Base-by-base conservation (phyloP, 768 basidiomycete species). In the Calocybe indica region DNA sequence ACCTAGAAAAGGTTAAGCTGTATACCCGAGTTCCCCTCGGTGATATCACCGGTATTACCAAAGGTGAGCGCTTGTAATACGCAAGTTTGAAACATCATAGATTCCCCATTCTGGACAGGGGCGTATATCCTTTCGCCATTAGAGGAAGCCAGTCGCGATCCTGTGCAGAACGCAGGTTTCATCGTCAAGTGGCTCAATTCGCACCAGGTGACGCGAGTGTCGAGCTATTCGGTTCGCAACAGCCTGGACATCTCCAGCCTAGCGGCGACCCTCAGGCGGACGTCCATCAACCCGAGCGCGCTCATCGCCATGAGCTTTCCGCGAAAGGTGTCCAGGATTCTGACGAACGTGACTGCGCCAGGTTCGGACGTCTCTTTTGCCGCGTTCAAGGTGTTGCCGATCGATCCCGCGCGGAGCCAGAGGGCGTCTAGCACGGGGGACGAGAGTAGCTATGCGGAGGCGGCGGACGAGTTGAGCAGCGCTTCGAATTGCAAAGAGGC, bases 81-180 rank as follows among this genome's bases (percentile, higher is more conserved):
- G 2, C n/a, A 32, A 32, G 31, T 28, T 12, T 15, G 10, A 35
- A 31, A 10, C 45, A 43, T 42, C 52, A 41, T 31, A 22, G 35
- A 15, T 48, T 9, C 6, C 11, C 22, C 12, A 32, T 22, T 30
- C n/a, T 28, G 31, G 47, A 22, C n/a, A 93, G 94, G 94, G n/a
- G 83, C 90, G 39, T 99, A 98, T 61, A 97, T 98, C 50, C 68
- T 97, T 37, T 96, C 94, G 1, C 85, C 94, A 2, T 73, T 98
- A 2, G 92, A 97, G 65, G 92, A 95, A 62, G 83, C 90, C 0
- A 92, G 90, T 55, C 82, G 93, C 11, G 91, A 96, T 62, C 80
- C 87, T 0, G 61, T 73, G 13, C 91, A 97, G 67, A 97, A 97
- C 59, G 84, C 84, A 37, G 95, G 96, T 1, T 91, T 98, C 61